Percentiles rank a stretch among this genome's conserved stretches.
phyloP scores from a whole-genome alignment of 306 rosid genomes.

The Herpetospermum pedunculosum region DNA sequence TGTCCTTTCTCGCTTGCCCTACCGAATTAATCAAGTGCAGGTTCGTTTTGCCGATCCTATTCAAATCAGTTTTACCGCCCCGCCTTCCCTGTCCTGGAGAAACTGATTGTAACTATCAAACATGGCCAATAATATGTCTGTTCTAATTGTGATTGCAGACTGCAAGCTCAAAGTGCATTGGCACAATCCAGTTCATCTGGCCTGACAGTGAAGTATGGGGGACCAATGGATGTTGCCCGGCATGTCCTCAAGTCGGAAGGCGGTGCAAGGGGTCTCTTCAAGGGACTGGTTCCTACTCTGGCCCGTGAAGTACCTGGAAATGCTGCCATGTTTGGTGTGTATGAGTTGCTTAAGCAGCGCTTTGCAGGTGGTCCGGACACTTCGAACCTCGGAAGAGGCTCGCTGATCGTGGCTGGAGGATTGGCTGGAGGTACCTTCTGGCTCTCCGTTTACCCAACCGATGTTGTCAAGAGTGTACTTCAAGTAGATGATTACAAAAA shows the following conservation, averaged over 20 bases:
- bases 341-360: constrained; percentile 57
- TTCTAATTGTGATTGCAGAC: constrained; percentile 24
- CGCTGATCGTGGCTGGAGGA: constrained; percentile 77
- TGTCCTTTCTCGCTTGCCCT: constrained; percentile 88
- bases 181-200: constrained; percentile 41
- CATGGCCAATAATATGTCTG: background rate
- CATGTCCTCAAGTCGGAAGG: constrained; percentile 80
- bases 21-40: constrained; percentile 96
- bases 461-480: constrained; percentile 82
- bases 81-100: background rate
- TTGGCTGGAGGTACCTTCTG: constrained; percentile 83
- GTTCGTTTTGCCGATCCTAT: constrained; percentile 18
- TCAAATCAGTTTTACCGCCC: background rate
- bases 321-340: constrained; percentile 88
- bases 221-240: constrained; percentile 90
- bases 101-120: background rate
- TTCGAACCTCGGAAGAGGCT: constrained; percentile 67
- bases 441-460: constrained; percentile 73
- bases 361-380: constrained; percentile 84
- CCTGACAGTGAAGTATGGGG: constrained; percentile 65
- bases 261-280: constrained; percentile 73
- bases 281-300: constrained; percentile 82
- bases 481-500: constrained; percentile 83
- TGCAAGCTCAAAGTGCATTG: constrained; percentile 91
- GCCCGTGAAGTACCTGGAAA: constrained; percentile 93